phyloP scores from a whole-genome alignment of 2,329 filamentous ascomycete species.

The Alternaria sp. region DNA sequence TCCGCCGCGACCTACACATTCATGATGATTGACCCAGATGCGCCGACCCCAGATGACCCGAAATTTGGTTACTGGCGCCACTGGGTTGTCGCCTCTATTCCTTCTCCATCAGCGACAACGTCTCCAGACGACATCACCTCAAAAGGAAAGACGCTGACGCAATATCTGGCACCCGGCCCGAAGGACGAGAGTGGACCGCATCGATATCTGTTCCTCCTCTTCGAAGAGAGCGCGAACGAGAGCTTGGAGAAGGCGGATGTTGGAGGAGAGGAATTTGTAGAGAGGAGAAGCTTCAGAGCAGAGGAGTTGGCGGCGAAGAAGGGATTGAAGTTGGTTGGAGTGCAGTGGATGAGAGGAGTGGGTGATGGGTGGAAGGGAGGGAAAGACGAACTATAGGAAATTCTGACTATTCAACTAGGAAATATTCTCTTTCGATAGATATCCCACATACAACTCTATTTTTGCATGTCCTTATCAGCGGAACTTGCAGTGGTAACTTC shows the following conservation, averaged over 20 bases:
- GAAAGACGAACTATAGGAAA: slow-evolving; percentile 23
- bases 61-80: slow-evolving; percentile 66
- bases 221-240: slow-evolving; percentile 34
- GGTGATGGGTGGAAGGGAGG: slow-evolving; percentile 46
- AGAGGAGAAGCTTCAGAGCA: slow-evolving; percentile 41
- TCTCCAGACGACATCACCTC: slow-evolving; percentile 16
- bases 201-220: slow-evolving; percentile 47
- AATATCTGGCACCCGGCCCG: slow-evolving; percentile 45
- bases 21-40: slow-evolving; percentile 64
- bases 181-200: slow-evolving; percentile 50
- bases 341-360: slow-evolving; percentile 51
- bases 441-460: background rate
- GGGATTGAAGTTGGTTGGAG: slow-evolving; percentile 43
- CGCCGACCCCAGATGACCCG: slow-evolving; percentile 64
- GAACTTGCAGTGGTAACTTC: background rate
- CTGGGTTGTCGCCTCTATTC: slow-evolving; percentile 56
- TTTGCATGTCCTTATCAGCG: background rate
- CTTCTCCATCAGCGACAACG: background rate
- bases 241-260: slow-evolving; percentile 40
- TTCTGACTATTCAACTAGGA: too few relatives aligned
- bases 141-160: slow-evolving; percentile 36
- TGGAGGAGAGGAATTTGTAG: slow-evolving; percentile 49
- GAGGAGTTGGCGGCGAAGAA: slow-evolving; percentile 34
- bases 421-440: background rate
- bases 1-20: slow-evolving; percentile 53